These are phyloP conservation scores for Fusarium metavorans DNA, from an alignment of 2,329 filamentous ascomycete species.

Conservation along the genomic window DNA sequence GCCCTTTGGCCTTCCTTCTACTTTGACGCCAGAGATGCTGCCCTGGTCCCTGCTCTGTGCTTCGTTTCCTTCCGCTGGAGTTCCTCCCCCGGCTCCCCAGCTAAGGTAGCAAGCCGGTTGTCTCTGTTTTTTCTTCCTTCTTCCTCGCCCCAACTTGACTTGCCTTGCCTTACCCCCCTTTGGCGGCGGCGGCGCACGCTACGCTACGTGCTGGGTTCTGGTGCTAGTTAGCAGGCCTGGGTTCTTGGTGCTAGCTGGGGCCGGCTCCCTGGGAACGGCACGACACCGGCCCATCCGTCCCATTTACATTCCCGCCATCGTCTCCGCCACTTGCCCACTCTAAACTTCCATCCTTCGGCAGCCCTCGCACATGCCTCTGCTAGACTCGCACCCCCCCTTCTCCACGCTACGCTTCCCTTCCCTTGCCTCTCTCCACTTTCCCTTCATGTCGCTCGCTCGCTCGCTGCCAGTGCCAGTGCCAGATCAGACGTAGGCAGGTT, in stretches of 20 bases:
- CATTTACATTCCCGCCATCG: slow-evolving; percentile 52
- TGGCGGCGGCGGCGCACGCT: background rate
- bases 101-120: background rate
- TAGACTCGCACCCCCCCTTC: slow-evolving; percentile 26
- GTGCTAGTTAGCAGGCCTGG: slow-evolving; percentile 8
- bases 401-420: background rate
- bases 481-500: background rate
- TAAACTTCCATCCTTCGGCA: slow-evolving; percentile 41
- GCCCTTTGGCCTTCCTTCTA: slow-evolving; percentile 19
- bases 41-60: slow-evolving; percentile 4
- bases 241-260: slow-evolving; percentile 42
- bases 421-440: slow-evolving; percentile 25
- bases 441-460: background rate
- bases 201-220: background rate
- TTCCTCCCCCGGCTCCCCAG: background rate
- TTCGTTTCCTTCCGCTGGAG: slow-evolving; percentile 6
- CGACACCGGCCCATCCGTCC: slow-evolving; percentile 54
- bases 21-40: slow-evolving; percentile 30
- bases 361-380: slow-evolving; percentile 25
- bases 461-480: background rate
- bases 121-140: background rate
- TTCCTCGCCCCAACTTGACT: background rate
- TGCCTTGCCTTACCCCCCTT: background rate
- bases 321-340: slow-evolving; percentile 45
- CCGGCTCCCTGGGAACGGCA: slow-evolving; percentile 53